phyloP scores from a whole-genome alignment of 2,329 filamentous ascomycete genomes.

The Colletotrichum sp. region DNA sequence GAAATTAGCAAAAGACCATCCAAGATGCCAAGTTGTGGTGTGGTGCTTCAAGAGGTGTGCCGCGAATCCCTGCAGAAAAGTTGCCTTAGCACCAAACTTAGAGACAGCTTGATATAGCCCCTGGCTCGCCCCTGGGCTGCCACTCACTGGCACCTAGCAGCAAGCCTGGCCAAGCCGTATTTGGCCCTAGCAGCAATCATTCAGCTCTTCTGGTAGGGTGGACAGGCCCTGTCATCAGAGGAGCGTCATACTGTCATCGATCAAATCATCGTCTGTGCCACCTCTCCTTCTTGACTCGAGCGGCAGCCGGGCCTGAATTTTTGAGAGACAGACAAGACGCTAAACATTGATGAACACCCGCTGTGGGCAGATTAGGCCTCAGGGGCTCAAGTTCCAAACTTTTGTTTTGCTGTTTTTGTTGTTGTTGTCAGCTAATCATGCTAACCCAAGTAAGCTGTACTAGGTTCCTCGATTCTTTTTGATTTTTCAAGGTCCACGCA shows the following conservation, averaged over 20 bases:
- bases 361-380: background rate
- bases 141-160: background rate
- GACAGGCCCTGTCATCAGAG: constrained; percentile 9
- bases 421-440: background rate
- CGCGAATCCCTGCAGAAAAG: constrained; percentile 14
- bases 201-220: background rate
- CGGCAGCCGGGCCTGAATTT: background rate
- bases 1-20: constrained; percentile 20
- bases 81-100: constrained; percentile 18
- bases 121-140: constrained; percentile 6
- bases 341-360: background rate
- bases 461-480: background rate
- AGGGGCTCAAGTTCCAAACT: background rate
- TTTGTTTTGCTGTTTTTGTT: background rate
- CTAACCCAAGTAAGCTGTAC: background rate
- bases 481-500: background rate
- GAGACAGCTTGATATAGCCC: constrained; percentile 14
- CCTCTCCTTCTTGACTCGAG: constrained; percentile 5
- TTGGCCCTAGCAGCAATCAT: background rate
- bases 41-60: constrained; percentile 16
- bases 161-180: background rate
- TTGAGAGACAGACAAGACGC: constrained; percentile 2
- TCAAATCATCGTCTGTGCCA: constrained; percentile 15
- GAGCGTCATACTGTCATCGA: constrained; percentile 7
- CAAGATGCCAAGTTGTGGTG: constrained; percentile 17